A percentile compares a stretch with the other conserved stretches of the same genome.
These are phyloP conservation scores for Coniferiporia sulphurascens DNA, from an alignment of 1,284 basidiomycete genomes.

Conservation along the genomic window DNA sequence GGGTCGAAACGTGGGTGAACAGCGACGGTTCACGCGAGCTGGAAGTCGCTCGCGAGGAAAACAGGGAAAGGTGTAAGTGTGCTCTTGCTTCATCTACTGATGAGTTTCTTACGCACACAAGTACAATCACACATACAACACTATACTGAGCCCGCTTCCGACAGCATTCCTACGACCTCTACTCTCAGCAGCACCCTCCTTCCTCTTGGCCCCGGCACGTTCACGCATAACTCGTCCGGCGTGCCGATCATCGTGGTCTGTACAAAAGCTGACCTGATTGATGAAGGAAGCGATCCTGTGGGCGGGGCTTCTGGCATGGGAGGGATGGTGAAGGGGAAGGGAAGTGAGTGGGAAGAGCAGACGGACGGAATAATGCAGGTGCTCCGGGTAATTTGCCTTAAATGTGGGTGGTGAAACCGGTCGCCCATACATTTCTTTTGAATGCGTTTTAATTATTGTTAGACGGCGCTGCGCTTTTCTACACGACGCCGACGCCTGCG, in stretches of 20 bases:
- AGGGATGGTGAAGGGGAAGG: slow-evolving; percentile 80
- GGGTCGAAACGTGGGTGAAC: slow-evolving; percentile 80
- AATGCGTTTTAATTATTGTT: slow-evolving; percentile 6
- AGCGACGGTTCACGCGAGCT: slow-evolving; percentile 64
- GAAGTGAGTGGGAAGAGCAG: slow-evolving; percentile 89
- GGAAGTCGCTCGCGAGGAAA: slow-evolving; percentile 70
- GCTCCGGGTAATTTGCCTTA: slow-evolving; percentile 85
- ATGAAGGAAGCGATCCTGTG: slow-evolving; percentile 67
- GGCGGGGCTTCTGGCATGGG: slow-evolving; percentile 71
- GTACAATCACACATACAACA: slow-evolving; percentile 87
- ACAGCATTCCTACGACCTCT: slow-evolving; percentile 54
- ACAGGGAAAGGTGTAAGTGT: slow-evolving; percentile 74
- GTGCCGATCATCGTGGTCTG: slow-evolving; percentile 88
- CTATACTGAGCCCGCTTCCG: slow-evolving; percentile 77
- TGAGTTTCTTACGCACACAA: slow-evolving; percentile 29
- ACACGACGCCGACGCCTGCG: slow-evolving; percentile 80
- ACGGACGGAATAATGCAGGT: slow-evolving; percentile 96
- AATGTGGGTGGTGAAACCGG: slow-evolving; percentile 56
- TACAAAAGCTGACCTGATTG: slow-evolving; percentile 87
- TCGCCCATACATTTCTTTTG: not conserved
- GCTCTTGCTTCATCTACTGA: not conserved
- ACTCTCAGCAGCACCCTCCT: slow-evolving; percentile 57
- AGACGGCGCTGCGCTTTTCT: slow-evolving; percentile 94
- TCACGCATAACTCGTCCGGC: slow-evolving; percentile 80
- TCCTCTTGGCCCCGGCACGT: slow-evolving; percentile 72